These are phyloP conservation scores for Penicillium digitatum DNA, from an alignment of 2,329 filamentous ascomycete genomes.

Conservation along the genomic window DNA sequence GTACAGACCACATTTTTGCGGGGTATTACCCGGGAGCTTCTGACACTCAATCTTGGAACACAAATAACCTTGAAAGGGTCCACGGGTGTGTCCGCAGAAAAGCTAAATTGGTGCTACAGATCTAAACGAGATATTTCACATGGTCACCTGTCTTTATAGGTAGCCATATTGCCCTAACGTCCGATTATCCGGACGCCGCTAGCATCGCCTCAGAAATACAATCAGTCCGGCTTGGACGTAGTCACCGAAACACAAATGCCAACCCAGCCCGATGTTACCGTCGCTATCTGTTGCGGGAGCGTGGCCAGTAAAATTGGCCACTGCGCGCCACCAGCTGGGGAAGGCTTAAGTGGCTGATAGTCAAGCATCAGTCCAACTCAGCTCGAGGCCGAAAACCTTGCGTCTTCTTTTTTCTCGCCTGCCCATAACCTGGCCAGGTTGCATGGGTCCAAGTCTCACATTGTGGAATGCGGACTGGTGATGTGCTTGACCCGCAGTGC, in stretches of 20 bases:
- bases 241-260: slow-evolving; percentile 11
- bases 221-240: neutral
- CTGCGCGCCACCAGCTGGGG: slow-evolving; percentile 12
- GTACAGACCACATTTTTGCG: neutral
- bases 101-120: neutral
- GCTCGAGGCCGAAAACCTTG: neutral
- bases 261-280: slow-evolving; percentile 22
- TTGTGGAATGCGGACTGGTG: neutral
- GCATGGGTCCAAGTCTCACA: neutral
- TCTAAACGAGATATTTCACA: neutral
- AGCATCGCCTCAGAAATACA: neutral
- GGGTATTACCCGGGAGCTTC: neutral
- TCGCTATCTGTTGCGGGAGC: slow-evolving; percentile 12
- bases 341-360: slow-evolving; percentile 11
- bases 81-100: neutral
- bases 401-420: neutral
- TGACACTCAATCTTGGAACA: neutral
- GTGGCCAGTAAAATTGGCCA: slow-evolving; percentile 16
- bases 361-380: slow-evolving; percentile 4
- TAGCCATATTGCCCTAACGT: neutral
- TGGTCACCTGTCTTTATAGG: neutral
- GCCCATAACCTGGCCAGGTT: neutral
- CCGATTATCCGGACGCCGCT: neutral
- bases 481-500: neutral
- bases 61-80: neutral